Evolutionary conservation across 192 early-diverging fungal species (phyloP), one percentile per base, ranked within the genome.

Genomic region (Funneliformis geosporum): DNA sequence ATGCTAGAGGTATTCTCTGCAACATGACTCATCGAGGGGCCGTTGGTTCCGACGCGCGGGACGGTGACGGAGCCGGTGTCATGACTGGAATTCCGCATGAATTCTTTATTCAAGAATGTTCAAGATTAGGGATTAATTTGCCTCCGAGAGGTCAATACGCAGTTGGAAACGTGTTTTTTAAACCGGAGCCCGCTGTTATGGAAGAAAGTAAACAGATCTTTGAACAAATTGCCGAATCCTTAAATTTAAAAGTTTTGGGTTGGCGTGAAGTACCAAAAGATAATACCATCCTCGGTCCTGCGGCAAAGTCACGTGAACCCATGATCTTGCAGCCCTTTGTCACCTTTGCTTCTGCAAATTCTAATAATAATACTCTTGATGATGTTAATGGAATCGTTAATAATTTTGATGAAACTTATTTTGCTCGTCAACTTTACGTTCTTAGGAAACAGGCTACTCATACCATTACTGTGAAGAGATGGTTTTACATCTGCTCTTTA

Each of bases 21-120:
- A 98, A 99, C 88, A 99, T 99, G 98, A 97, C 96, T 74, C 98
- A 99, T 86, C 92, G 98, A 79, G 98, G 98, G 80, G 98, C 96
- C 16, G 91, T 92, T 8, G 95, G 95, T 73, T 95, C 96, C 59
- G 96, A 98, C 82, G 90, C 92, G 68, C 92, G 97, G 39, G 98
- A 99, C 82, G 98, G 98, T 78, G 98, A 99, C 86, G 98, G 96
- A 80, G 97, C 97, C n/a, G 98, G 98, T 73, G 93, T 98, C 64
- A 99, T 99, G 98, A 87, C 92, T 7, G 90, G 91, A 25, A 97
- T 99, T 83, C 98, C 98, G 33, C 96, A 99, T 89, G 85, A 90
- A 65, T 92, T 98, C 80, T 90, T 99, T 80, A 82, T 86, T 28
- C 86, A 87, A 67, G 93, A 92, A 69, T 89, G 92, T 43, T 66